Evolutionary conservation across 2,329 filamentous ascomycete species (phyloP).

Genomic region (Lasiodiplodia hormozganensis): DNA sequence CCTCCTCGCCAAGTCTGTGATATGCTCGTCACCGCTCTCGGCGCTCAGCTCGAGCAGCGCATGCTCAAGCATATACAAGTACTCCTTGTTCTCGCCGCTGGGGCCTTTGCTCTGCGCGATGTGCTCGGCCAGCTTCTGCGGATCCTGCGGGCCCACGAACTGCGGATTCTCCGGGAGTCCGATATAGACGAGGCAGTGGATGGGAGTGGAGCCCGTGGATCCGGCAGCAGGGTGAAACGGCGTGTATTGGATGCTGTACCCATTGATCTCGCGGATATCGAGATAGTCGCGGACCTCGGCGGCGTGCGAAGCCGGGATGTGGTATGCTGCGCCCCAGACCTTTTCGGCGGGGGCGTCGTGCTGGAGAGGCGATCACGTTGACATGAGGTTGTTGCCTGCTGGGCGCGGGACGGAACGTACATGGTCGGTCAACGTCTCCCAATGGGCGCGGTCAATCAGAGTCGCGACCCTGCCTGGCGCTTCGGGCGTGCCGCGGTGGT

Average conservation of each 20-base stretch:
- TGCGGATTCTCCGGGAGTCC: constrained; percentile 92
- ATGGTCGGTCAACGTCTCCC: constrained; percentile 75
- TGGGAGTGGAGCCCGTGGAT: constrained; percentile 33
- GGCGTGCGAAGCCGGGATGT: constrained; percentile 75
- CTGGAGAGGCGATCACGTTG: constrained; percentile 35
- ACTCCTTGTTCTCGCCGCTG: constrained; percentile 89
- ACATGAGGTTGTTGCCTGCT: constrained; percentile 19
- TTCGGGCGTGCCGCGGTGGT: constrained; percentile 90
- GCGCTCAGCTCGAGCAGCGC: constrained; percentile 75
- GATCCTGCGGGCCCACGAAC: constrained; percentile 85
- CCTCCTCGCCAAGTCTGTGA: constrained; percentile 78
- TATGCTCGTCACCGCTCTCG: constrained; percentile 82
- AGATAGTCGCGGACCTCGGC: constrained; percentile 87
- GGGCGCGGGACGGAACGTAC: constrained; percentile 45
- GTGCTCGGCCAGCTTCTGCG: constrained; percentile 77
- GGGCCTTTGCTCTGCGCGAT: constrained; percentile 80
- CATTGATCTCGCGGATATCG: constrained; percentile 96
- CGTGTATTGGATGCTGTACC: constrained; percentile 92
- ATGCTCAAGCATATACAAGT: constrained; percentile 79
- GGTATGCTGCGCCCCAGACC: constrained; percentile 94
- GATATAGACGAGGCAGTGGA: constrained; percentile 81
- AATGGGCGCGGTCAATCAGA: constrained; percentile 83
- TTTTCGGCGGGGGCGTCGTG: constrained; percentile 59
- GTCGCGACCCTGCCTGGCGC: constrained; percentile 92
- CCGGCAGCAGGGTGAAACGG: constrained; percentile 72